These are phyloP conservation scores for Oenanthe sinensis DNA, from an alignment of 129 eudicot genomes.

Conservation along the genomic window DNA sequence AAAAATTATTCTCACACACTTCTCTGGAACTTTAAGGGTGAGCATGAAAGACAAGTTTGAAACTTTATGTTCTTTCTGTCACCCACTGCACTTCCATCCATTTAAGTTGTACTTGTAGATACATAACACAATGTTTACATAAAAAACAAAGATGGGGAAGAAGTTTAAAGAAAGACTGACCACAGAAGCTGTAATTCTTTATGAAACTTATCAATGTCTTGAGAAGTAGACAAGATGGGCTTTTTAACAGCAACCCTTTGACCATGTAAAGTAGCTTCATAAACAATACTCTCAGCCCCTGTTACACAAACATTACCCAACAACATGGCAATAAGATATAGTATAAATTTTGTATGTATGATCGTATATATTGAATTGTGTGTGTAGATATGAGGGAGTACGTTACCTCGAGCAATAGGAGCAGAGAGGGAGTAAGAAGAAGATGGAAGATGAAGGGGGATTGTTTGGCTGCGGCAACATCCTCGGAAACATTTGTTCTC, in stretches of 20 bases:
- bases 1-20: background rate
- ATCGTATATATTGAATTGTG: background rate
- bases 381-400: background rate
- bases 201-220: slow-evolving; percentile 72
- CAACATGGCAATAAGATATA: background rate
- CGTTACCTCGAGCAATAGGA: slow-evolving; percentile 74
- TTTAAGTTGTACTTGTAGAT: background rate
- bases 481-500: slow-evolving; percentile 84
- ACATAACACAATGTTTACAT: background rate
- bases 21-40: background rate
- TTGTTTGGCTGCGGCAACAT: slow-evolving; percentile 69
- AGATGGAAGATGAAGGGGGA: slow-evolving; percentile 82
- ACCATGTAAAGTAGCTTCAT: slow-evolving; percentile 67
- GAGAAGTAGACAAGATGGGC: slow-evolving; percentile 75
- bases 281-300: slow-evolving; percentile 94
- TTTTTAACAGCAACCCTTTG: slow-evolving; percentile 72
- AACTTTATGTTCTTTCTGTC: background rate
- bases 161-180: slow-evolving; percentile 14
- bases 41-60: background rate
- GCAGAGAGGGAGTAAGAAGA: slow-evolving; percentile 55
- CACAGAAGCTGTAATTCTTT: slow-evolving; percentile 77
- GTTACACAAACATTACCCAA: background rate
- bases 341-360: background rate
- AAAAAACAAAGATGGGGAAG: background rate
- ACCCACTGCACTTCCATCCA: background rate